These are phyloP conservation scores for Diaporthe citri DNA, from an alignment of 2,329 filamentous ascomycete species.

Conservation along the genomic window DNA sequence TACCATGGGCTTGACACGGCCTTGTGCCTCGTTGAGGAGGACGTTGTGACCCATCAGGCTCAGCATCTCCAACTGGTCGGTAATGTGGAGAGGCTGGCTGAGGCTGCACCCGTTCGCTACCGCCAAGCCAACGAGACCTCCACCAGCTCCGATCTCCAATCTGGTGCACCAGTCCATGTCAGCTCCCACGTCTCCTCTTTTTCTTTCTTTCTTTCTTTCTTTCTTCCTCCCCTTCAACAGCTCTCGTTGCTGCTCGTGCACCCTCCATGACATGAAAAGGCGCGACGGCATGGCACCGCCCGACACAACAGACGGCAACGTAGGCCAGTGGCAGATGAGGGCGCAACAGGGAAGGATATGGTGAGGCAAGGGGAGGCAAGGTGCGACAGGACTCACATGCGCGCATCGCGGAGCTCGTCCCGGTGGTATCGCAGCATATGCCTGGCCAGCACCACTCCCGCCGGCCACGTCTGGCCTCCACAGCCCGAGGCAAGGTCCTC, in stretches of 20 bases:
- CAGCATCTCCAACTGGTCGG: slow-evolving; percentile 90
- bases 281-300: neutral
- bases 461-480: slow-evolving; percentile 94
- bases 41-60: slow-evolving; percentile 90
- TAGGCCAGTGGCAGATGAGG: neutral
- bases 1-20: slow-evolving; percentile 74
- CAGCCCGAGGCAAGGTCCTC: slow-evolving; percentile 91
- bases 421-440: slow-evolving; percentile 84
- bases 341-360: neutral
- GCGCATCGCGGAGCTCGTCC: slow-evolving; percentile 71
- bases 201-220: too few species aligned
- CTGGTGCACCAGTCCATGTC: slow-evolving; percentile 57
- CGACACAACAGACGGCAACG: neutral
- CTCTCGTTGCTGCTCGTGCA: too few species aligned
- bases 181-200: slow-evolving; percentile 22
- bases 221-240: neutral
- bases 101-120: slow-evolving; percentile 69
- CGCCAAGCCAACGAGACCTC: slow-evolving; percentile 83
- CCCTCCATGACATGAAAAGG: slow-evolving; percentile 2
- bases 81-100: slow-evolving; percentile 76
- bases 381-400: slow-evolving; percentile 72
- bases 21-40: slow-evolving; percentile 78
- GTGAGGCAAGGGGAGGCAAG: neutral
- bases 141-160: slow-evolving; percentile 91
- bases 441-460: slow-evolving; percentile 87